Conservation (phyloP, 2,329 filamentous ascomycete genomes). For the Alternaria gaisen region DNA sequence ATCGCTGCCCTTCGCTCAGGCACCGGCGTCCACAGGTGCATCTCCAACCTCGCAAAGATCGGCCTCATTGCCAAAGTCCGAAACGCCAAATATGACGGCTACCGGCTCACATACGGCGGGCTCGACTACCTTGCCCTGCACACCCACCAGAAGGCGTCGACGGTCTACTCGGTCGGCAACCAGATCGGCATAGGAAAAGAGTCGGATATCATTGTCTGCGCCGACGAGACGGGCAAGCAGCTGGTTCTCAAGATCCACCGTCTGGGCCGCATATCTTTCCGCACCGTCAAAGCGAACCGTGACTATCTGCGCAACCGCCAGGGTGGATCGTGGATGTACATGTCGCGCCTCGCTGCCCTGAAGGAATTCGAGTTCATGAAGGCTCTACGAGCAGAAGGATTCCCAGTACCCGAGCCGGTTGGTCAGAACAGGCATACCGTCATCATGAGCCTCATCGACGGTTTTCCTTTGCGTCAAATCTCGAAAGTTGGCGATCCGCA, state of each 20-base stretch:
- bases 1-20: conserved; percentile 77
- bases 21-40: conserved; percentile 82
- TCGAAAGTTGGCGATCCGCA: conserved; percentile 83
- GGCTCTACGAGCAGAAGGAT: conserved; percentile 81
- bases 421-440: conserved; percentile 94
- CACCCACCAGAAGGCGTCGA: conserved; percentile 79
- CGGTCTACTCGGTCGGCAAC: conserved; percentile 90
- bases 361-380: conserved; percentile 97
- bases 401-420: conserved; percentile 87
- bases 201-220: conserved; percentile 95
- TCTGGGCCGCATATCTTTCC: conserved; percentile 93
- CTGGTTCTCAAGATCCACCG: conserved; percentile 94
- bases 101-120: conserved; percentile 94
- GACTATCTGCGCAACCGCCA: conserved; percentile 88
- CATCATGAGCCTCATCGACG: conserved; percentile 93
- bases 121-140: conserved; percentile 97
- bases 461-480: conserved; percentile 90
- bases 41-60: conserved; percentile 89
- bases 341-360: conserved; percentile 88
- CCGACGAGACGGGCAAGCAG: conserved; percentile 78
- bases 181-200: conserved; percentile 97
- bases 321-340: conserved; percentile 96
- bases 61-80: conserved; percentile 91
- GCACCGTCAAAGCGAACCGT: conserved; percentile 92
- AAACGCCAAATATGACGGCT: conserved; percentile 97